phyloP scores from a whole-genome alignment of 2,329 filamentous ascomycete species.

The Aspergillus sp. region DNA sequence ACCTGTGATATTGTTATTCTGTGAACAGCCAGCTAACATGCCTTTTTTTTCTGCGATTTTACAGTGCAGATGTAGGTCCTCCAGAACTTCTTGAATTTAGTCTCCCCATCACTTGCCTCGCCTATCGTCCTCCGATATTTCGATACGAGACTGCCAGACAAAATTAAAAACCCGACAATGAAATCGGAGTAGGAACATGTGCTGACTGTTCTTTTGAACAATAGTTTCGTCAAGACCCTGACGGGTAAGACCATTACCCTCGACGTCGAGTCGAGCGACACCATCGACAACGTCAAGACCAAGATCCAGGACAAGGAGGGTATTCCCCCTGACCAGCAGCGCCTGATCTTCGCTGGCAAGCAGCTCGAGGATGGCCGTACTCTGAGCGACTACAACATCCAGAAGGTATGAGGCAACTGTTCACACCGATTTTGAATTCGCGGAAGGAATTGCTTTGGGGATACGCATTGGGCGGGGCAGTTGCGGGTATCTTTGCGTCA shows the following conservation, averaged over 20 bases:
- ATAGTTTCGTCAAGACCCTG: constrained; percentile 99
- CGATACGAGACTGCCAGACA: constrained; percentile 10
- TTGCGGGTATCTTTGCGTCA: neutral
- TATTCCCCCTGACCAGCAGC: constrained; percentile 97
- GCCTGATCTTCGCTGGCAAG: constrained; percentile 98
- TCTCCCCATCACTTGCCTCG: constrained; percentile 12
- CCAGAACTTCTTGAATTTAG: constrained; percentile 29
- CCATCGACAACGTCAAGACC: constrained; percentile 99
- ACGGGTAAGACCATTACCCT: constrained; percentile 99
- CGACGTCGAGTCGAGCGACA: constrained; percentile 98
- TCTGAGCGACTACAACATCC: constrained; percentile 98
- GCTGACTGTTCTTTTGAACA: constrained; percentile 26
- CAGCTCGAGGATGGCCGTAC: constrained; percentile 98
- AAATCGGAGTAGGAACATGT: constrained; percentile 9
- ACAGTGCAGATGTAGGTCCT: constrained; percentile 85
- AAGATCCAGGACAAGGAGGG: constrained; percentile 99
- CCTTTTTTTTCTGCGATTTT: constrained; percentile 33
- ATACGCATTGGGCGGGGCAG: neutral
- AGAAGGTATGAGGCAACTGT: constrained; percentile 69
- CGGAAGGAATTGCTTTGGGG: neutral
- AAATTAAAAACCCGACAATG: neutral
- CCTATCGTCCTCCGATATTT: neutral
- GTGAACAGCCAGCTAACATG: constrained; percentile 48
- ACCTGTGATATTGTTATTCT: constrained; percentile 11
- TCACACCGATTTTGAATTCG: constrained; percentile 1